Evolutionary conservation across 768 basidiomycete genomes (phyloP).

Genomic region (Mycena rosella): DNA sequence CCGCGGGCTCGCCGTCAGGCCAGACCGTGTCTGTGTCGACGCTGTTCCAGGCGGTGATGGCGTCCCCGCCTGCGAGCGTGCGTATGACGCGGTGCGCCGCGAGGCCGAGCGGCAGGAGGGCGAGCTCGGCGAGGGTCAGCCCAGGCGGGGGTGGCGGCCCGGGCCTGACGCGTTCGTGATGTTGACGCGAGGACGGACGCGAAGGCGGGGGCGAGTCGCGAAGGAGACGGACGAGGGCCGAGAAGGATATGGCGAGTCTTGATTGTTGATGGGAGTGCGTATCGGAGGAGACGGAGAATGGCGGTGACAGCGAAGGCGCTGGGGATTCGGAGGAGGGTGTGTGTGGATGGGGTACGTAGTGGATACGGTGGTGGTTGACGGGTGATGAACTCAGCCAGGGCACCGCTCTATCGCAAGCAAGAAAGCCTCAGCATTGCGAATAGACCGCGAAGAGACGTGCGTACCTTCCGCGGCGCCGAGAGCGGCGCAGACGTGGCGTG

Average conservation of each 20-base stretch:
- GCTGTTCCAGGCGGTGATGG: not conserved
- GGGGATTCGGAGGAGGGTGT: slow-evolving; percentile 37
- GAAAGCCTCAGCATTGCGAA: slow-evolving; percentile 1
- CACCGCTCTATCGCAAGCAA: slow-evolving; percentile 73
- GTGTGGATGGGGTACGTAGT: slow-evolving; percentile 76
- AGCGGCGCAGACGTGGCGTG: too few species aligned
- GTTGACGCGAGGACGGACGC: slow-evolving; percentile 6
- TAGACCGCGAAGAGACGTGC: slow-evolving; percentile 33
- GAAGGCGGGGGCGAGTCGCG: slow-evolving; percentile 19
- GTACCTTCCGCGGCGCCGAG: slow-evolving; percentile 85
- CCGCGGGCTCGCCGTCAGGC: not conserved
- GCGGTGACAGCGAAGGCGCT: slow-evolving; percentile 24
- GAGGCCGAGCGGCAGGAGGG: slow-evolving; percentile 84
- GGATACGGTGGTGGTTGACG: slow-evolving; percentile 82
- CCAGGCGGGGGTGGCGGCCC: slow-evolving; percentile 29
- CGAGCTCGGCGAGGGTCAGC: slow-evolving; percentile 77
- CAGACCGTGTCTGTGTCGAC: slow-evolving; percentile 29
- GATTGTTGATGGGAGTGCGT: slow-evolving; percentile 12
- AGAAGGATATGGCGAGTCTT: slow-evolving; percentile 35
- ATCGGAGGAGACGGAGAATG: slow-evolving; percentile 40
- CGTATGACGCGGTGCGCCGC: slow-evolving; percentile 87
- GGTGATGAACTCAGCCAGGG: slow-evolving; percentile 89
- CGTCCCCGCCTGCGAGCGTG: slow-evolving; percentile 63
- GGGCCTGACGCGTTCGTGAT: slow-evolving; percentile 19
- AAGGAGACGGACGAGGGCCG: slow-evolving; percentile 37